These are phyloP conservation scores for Cyclotella cryptica DNA, from an alignment of 108 stramenopile species.

Conservation along the genomic window DNA sequence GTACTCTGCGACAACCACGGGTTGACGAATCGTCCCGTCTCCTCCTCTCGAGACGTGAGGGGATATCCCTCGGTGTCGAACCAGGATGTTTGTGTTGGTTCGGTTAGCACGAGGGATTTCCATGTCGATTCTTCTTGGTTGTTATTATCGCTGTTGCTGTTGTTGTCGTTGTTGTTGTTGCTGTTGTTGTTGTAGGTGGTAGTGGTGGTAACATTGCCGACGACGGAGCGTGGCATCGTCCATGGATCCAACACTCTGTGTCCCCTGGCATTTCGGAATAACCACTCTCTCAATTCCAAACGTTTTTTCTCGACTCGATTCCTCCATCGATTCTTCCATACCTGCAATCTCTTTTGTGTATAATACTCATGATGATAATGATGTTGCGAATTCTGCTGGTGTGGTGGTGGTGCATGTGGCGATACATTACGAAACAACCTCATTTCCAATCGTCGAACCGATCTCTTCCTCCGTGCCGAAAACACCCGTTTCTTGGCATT, in stretches of 20 bases:
- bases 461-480: background rate
- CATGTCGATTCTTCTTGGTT: constrained; percentile 1
- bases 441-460: background rate
- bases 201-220: too few species aligned
- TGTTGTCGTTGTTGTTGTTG: too few species aligned
- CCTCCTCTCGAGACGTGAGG: constrained; percentile 65
- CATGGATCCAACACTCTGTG: too few species aligned
- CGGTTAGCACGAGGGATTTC: constrained; percentile 55
- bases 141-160: too few species aligned
- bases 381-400: too few species aligned
- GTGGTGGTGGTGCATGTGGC: too few species aligned
- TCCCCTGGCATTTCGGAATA: background rate
- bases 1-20: constrained; percentile 82
- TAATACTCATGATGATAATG: background rate
- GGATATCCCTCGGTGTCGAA: constrained; percentile 82
- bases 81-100: constrained; percentile 71
- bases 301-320: background rate
- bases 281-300: constrained; percentile 6
- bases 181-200: too few species aligned
- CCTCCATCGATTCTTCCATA: background rate
- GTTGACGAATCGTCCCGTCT: constrained; percentile 83
- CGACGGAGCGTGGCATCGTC: too few species aligned
- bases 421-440: too few species aligned
- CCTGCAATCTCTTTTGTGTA: background rate
- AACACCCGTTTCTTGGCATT: constrained; percentile 53